Evolutionary conservation across 495 filamentous ascomycete genomes (phyloP).

Genomic region (Cryomyces minteri): DNA sequence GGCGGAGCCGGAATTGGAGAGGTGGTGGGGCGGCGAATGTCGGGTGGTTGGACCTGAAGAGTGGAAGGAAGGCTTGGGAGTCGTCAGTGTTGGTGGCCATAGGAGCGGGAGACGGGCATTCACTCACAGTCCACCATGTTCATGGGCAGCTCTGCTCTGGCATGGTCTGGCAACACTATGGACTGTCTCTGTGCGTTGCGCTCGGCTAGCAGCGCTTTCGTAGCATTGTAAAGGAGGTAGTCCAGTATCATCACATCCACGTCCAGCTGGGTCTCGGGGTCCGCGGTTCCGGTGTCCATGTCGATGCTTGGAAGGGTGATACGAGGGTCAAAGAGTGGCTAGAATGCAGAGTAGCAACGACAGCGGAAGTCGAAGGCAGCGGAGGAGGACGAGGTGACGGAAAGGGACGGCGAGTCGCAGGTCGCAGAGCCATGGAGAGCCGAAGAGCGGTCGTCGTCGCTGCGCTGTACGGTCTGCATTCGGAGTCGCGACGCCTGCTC

Average conservation of each 20-base stretch:
- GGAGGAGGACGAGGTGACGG: no score
- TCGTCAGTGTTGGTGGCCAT: constrained; percentile 1
- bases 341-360: no score
- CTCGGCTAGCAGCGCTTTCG: constrained; percentile 15
- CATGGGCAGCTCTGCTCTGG: background rate
- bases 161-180: background rate
- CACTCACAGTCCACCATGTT: constrained; percentile 3
- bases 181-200: background rate
- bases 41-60: constrained; percentile 18
- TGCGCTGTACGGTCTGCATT: no score
- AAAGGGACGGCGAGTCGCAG: no score
- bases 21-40: constrained; percentile 2
- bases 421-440: no score
- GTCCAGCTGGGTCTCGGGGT: constrained; percentile 11
- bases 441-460: no score
- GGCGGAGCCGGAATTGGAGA: constrained; percentile 15
- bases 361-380: no score
- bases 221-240: constrained; percentile 29
- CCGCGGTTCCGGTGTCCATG: background rate
- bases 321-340: no score
- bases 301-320: background rate
- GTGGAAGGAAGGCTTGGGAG: constrained; percentile 14
- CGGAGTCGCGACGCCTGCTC: no score
- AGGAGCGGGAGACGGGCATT: background rate
- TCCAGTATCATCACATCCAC: constrained; percentile 36